A percentile compares a stretch with the other conserved stretches of the same genome.
Evolutionary conservation across 148 eudicot species (phyloP).

Genomic region (Rhododendron mucronatum): DNA sequence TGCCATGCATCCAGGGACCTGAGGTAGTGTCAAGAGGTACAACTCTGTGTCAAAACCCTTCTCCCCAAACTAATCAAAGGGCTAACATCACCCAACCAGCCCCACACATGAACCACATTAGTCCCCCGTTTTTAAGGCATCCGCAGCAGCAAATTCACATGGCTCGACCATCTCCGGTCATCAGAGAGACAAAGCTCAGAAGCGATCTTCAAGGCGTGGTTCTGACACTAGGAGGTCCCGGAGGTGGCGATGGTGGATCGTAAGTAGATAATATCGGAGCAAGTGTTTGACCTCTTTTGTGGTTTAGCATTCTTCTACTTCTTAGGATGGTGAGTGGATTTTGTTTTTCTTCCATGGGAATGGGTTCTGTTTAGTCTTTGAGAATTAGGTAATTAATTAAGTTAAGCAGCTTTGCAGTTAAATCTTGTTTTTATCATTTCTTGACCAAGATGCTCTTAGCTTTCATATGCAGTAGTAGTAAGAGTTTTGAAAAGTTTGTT

Average conservation of each 20-base stretch:
- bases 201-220: slow-evolving; percentile 74
- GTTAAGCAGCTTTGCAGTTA: slow-evolving; percentile 1
- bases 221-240: slow-evolving; percentile 80
- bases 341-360: not conserved
- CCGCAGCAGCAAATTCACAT: slow-evolving; percentile 25
- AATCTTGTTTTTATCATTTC: not conserved
- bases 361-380: slow-evolving; percentile 7
- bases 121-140: slow-evolving; percentile 17
- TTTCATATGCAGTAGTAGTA: not conserved
- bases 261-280: not conserved
- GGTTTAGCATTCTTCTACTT: not conserved
- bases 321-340: not conserved
- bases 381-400: not conserved
- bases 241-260: slow-evolving; percentile 22
- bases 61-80: slow-evolving; percentile 20
- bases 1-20: slow-evolving; percentile 36
- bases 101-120: slow-evolving; percentile 13
- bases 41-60: slow-evolving; percentile 19
- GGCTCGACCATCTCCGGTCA: slow-evolving; percentile 22
- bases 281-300: not conserved
- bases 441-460: not conserved
- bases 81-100: slow-evolving; percentile 17
- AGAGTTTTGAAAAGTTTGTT: not conserved
- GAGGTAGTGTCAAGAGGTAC: slow-evolving; percentile 33
- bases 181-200: slow-evolving; percentile 31